Conservation (phyloP, 179 eudicot genomes). For the Patellifolia procumbens region DNA sequence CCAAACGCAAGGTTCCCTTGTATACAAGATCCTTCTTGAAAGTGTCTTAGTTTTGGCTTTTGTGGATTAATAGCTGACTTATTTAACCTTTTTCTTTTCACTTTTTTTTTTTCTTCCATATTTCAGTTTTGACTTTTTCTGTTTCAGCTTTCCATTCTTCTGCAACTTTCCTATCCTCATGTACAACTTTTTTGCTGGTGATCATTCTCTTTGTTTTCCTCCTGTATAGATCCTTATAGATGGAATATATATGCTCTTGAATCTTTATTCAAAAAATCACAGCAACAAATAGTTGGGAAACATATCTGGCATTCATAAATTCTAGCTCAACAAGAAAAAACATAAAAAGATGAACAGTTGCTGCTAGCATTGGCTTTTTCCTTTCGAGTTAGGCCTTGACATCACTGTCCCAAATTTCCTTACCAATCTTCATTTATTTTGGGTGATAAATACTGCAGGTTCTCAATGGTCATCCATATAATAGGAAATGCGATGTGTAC, state of each 20-base stretch:
- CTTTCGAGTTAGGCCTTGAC: constrained; percentile 3
- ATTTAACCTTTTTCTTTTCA: too few species aligned
- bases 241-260: not conserved
- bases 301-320: not conserved
- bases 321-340: not conserved
- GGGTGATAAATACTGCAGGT: constrained; percentile 31
- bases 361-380: not conserved
- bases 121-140: too few species aligned
- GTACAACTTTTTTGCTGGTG: not conserved
- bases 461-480: constrained; percentile 44
- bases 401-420: not conserved
- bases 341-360: not conserved
- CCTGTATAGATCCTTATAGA: not conserved
- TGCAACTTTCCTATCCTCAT: not conserved
- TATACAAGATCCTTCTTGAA: not conserved
- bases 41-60: not conserved
- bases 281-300: not conserved
- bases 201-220: too few species aligned
- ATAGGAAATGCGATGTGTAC: constrained; percentile 49
- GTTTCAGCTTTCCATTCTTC: not conserved
- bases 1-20: not conserved
- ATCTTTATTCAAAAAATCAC: not conserved
- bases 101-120: not conserved
- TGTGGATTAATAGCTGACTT: not conserved
- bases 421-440: not conserved